Evolutionary conservation across 257 asterid genomes (phyloP), one percentile per base, ranked within the genome.

Genomic region (Craterostigma plantagineum): DNA sequence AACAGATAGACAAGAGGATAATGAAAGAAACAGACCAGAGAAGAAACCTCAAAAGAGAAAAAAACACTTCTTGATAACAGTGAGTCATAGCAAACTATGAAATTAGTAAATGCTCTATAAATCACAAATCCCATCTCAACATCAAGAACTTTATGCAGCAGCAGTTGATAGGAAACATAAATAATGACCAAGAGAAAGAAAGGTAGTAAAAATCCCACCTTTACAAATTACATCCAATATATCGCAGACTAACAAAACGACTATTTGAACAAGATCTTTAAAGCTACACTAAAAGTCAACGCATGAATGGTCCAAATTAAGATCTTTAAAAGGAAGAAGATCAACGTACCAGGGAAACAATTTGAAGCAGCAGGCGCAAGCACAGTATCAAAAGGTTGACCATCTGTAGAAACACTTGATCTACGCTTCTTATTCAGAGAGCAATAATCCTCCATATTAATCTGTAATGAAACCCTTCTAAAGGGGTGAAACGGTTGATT

Each of bases 341-440:
- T 18, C n/a, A 38, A 43, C n/a, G 37, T 63, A 75, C 92, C 80
- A 17, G 42, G 63, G 54, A 61, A 63, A 51, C 71, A 45, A 51
- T 72, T 58, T 45, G 72, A 38, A 56, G 64, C 18, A 52, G 61
- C 66, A 46, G 80, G 48, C 0, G 58, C 54, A 50, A 72, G 58
- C 15, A 56, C 42, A 13, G 72, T 56, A 58, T 54, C 73, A 34
- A 39, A 63, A 52, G 60, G 67, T 61, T 56, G 68, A 43, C 58
- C 49, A 15, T 13, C 50, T 14, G 50, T 51, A 39, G 66, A 18
- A 48, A 54, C 46, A 36, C 48, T 51, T 42, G 55, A 66, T 45
- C 53, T 71, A 59, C 23, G 61, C 45, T 36, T 42, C 11, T 51
- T 72, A 57, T 52, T 59, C 37, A 36, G 42, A 49, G 30, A 23